Percentiles rank a stretch among this genome's conserved stretches.
Evolutionary conservation across 306 rosid species (phyloP).

Genomic region (Cucurbita argyrosperma): DNA sequence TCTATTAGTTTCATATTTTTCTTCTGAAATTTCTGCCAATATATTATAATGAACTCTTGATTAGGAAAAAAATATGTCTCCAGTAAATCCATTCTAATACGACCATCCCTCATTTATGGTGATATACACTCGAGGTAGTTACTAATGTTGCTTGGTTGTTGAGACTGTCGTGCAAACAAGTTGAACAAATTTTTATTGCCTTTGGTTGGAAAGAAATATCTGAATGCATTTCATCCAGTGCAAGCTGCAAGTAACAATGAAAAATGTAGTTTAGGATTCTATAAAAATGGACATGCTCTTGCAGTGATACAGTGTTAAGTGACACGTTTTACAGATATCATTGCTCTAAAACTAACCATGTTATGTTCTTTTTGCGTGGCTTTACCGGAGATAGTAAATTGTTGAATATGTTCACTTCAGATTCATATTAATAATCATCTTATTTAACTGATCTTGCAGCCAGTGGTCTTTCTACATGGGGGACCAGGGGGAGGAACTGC

Average conservation of each 20-base stretch:
- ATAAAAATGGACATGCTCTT: neutral
- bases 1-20: neutral
- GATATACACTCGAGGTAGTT: neutral
- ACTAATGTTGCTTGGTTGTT: neutral
- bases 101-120: neutral
- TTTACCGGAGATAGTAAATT: neutral
- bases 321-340: neutral
- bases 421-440: neutral
- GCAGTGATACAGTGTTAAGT: neutral
- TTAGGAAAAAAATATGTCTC: neutral
- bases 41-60: neutral
- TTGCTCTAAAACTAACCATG: neutral
- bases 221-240: neutral
- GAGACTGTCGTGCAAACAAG: neutral
- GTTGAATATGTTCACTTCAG: neutral
- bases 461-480: slow-evolving; percentile 82
- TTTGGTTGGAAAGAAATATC: neutral
- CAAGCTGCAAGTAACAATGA: neutral
- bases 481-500: slow-evolving; percentile 97
- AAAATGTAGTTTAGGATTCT: neutral
- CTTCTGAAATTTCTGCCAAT: neutral
- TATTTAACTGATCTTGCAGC: slow-evolving; percentile 34
- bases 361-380: neutral
- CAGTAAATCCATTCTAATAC: neutral
- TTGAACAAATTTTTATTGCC: neutral